Evolutionary conservation across 768 basidiomycete genomes (phyloP).

Genomic region (Crucibulum laeve): DNA sequence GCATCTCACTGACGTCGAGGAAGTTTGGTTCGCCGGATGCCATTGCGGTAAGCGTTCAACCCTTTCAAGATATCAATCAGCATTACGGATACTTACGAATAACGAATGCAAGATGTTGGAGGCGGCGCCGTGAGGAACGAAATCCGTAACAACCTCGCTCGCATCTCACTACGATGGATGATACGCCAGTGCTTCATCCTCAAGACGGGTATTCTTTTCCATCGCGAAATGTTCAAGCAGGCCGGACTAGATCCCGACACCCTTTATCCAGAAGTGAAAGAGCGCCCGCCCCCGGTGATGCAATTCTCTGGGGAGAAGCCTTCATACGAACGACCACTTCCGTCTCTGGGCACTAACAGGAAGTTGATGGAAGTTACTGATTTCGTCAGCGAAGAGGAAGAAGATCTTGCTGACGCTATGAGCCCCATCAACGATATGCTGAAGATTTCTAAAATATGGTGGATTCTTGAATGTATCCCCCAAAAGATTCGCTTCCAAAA

Average conservation of each 20-base stretch:
- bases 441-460: constrained; percentile 44
- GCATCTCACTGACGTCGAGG: constrained; percentile 54
- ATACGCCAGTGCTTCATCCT: constrained; percentile 57
- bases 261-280: constrained; percentile 39
- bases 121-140: constrained; percentile 65
- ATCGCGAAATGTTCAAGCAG: constrained; percentile 37
- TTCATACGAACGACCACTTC: constrained; percentile 11
- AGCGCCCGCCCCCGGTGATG: constrained; percentile 34
- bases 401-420: constrained; percentile 55
- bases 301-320: constrained; percentile 18
- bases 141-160: constrained; percentile 54
- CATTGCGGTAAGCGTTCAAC: constrained; percentile 50
- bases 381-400: constrained; percentile 49
- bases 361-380: constrained; percentile 19
- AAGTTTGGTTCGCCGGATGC: constrained; percentile 80
- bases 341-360: constrained; percentile 16
- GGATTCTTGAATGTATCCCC: constrained; percentile 57
- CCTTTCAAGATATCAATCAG: background rate
- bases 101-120: constrained; percentile 56
- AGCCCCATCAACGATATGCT: constrained; percentile 56
- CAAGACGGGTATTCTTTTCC: constrained; percentile 58
- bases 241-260: constrained; percentile 42
- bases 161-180: constrained; percentile 78
- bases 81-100: background rate
- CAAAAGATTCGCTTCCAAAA: constrained; percentile 35